Base-by-base conservation (phyloP, 192 early-diverging fungal species). In the Coemansia sp. region DNA sequence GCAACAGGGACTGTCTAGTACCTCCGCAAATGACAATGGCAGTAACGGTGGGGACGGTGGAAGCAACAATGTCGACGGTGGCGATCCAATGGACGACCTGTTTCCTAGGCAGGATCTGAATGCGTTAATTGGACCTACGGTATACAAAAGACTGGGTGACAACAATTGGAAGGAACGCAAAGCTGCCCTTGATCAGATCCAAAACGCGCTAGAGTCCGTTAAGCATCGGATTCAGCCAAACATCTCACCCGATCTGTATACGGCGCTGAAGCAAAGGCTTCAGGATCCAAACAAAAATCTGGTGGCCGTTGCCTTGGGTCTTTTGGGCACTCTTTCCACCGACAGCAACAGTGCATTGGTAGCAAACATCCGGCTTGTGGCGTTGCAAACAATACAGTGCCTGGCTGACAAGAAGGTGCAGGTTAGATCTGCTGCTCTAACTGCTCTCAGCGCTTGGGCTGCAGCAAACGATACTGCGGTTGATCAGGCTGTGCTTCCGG, bases 141-240 rank as follows among this genome's bases (percentile, higher is more conserved):
- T 94, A 4, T 75, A 92, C 40, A 85, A 67, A 75, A 75, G 70
- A 74, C 84, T 79, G 53, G 70, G 54, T 39, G 91, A 97, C 77
- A 84, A 85, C 56, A 90, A 94, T 60, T 99, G 98, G 98, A 96
- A 95, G 75, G 83, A 88, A 44, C 88, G 98, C 54, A 96, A 98
- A 71, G 95, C 93, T 44, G 98, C 84, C 1, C 70, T 99, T 57
- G 96, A 98, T 8, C 88, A 92, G 68, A 84, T 98, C 9, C 77
- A 86, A 20, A 86, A 69, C 2, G 88, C 95, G 44, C 71, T 99
- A 32, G 88, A 91, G 40, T 76, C 79, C 8, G 86, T 93, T 25
- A 93, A 94, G 75, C 89, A 93, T 59, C 85, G 92, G 7, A 89
- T 97, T 22, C 88, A 92, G 63, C 92, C 93, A 5, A 92, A 87